Evolutionary conservation across 2,329 filamentous ascomycete species (phyloP).

Genomic region (Aspergillus chevalieri): DNA sequence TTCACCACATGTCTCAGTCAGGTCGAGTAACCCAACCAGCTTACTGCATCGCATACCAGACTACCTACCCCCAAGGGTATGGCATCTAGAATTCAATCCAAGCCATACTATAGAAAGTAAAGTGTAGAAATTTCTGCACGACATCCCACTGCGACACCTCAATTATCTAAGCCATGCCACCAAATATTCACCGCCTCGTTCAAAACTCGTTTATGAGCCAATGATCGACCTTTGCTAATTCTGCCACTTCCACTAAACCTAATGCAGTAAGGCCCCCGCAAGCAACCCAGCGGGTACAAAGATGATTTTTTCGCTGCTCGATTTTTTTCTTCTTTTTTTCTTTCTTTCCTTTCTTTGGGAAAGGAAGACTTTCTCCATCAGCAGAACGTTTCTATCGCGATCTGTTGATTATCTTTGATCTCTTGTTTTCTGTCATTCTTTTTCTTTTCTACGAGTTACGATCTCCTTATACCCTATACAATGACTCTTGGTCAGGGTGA

Average conservation of each 20-base stretch:
- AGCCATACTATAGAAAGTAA: no score
- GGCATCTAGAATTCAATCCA: no score
- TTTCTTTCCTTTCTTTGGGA: conserved; percentile 50
- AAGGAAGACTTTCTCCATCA: conserved; percentile 57
- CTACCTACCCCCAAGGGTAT: no score
- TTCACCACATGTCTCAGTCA: no score
- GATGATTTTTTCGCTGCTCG: conserved; percentile 23
- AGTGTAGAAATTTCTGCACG: no score
- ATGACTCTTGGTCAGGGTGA: conserved; percentile 71
- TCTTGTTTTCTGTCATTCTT: conserved; percentile 10
- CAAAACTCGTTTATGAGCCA: conserved; percentile 26
- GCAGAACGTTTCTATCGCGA: conserved; percentile 41
- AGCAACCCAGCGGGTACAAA: conserved; percentile 20
- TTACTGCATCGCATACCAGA: no score
- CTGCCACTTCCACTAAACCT: conserved; percentile 14
- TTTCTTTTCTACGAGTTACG: conserved; percentile 16
- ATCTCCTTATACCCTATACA: conserved; percentile 31
- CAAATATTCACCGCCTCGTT: conserved; percentile 17
- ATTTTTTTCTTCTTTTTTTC: conserved; percentile 33
- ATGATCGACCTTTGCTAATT: conserved; percentile 8
- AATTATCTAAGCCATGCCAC: conserved; percentile 6
- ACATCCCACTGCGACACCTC: no score
- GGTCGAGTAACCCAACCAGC: no score
- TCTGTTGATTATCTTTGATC: conserved; percentile 38
- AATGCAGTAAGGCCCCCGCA: conserved; percentile 11